phyloP scores from a whole-genome alignment of 352 stramenopile genomes.

The Phytophthora nicotianae region DNA sequence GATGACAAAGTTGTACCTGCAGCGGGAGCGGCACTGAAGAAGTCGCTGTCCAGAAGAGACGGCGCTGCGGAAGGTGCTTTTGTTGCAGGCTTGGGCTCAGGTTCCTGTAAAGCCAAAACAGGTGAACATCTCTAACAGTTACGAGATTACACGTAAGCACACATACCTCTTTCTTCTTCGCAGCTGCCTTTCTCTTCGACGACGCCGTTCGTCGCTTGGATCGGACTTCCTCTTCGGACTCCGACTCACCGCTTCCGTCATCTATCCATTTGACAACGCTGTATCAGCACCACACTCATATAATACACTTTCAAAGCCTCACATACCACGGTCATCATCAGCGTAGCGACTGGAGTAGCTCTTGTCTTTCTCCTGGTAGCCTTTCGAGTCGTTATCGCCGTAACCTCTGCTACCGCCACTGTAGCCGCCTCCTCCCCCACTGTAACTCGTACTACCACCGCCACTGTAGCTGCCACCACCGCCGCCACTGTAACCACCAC shows the following conservation, averaged over 20 bases:
- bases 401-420: slow-evolving; percentile 54
- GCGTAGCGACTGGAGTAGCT: slow-evolving; percentile 76
- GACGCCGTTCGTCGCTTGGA: slow-evolving; percentile 66
- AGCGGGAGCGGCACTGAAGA: slow-evolving; percentile 58
- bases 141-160: not conserved
- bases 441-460: slow-evolving; percentile 44
- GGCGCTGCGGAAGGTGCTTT: slow-evolving; percentile 69
- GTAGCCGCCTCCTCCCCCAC: slow-evolving; percentile 44
- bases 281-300: not conserved
- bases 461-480: slow-evolving; percentile 46
- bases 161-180: slow-evolving; percentile 79
- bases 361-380: slow-evolving; percentile 67
- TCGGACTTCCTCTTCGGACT: slow-evolving; percentile 72
- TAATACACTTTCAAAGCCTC: too few species aligned
- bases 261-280: slow-evolving; percentile 30
- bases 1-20: slow-evolving; percentile 33
- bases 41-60: slow-evolving; percentile 79
- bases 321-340: slow-evolving; percentile 52
- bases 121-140: slow-evolving; percentile 1
- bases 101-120: slow-evolving; percentile 37
- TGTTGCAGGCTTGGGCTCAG: slow-evolving; percentile 37
- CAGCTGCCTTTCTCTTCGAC: slow-evolving; percentile 58
- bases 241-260: slow-evolving; percentile 66
- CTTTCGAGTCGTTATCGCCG: slow-evolving; percentile 52
- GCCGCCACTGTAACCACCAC: slow-evolving; percentile 43